phyloP scores from a whole-genome alignment of 495 filamentous ascomycete genomes.

The Penicillium macrosclerotiorum region DNA sequence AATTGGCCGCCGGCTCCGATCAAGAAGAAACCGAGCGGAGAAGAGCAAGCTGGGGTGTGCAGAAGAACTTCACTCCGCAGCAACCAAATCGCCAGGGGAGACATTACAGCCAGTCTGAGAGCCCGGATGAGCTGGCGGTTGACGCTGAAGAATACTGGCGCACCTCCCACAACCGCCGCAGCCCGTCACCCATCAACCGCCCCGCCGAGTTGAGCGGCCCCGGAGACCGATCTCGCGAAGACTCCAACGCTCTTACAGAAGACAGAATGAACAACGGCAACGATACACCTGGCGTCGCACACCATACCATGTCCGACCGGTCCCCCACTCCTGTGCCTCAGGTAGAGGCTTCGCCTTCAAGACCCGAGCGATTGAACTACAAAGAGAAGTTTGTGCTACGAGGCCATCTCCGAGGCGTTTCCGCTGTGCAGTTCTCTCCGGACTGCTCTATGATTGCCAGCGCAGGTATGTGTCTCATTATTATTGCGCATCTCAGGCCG shows the following conservation, averaged over 20 bases:
- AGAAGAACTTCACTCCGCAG: slow-evolving; percentile 37
- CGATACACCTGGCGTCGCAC: slow-evolving; percentile 1
- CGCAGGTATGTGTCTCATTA: slow-evolving; percentile 54
- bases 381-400: slow-evolving; percentile 60
- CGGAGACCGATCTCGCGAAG: slow-evolving; percentile 17
- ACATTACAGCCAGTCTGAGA: slow-evolving; percentile 37
- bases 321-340: slow-evolving; percentile 32
- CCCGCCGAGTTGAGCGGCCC: slow-evolving; percentile 13
- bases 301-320: slow-evolving; percentile 27
- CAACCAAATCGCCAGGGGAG: slow-evolving; percentile 33
- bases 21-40: slow-evolving; percentile 41
- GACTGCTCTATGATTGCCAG: slow-evolving; percentile 88
- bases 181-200: slow-evolving; percentile 21
- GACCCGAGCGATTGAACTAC: slow-evolving; percentile 55
- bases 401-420: slow-evolving; percentile 75
- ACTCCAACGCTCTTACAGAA: slow-evolving; percentile 15
- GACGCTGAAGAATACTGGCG: slow-evolving; percentile 44
- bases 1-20: slow-evolving; percentile 45
- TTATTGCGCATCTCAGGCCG: neutral
- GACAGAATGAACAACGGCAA: slow-evolving; percentile 12
- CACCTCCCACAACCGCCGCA: slow-evolving; percentile 27
- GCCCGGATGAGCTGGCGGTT: slow-evolving; percentile 45
- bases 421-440: slow-evolving; percentile 87
- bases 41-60: slow-evolving; percentile 36
- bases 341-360: slow-evolving; percentile 36